These are phyloP conservation scores for Hypoxylon fragiforme DNA, from an alignment of 495 filamentous ascomycete genomes.

Conservation along the genomic window DNA sequence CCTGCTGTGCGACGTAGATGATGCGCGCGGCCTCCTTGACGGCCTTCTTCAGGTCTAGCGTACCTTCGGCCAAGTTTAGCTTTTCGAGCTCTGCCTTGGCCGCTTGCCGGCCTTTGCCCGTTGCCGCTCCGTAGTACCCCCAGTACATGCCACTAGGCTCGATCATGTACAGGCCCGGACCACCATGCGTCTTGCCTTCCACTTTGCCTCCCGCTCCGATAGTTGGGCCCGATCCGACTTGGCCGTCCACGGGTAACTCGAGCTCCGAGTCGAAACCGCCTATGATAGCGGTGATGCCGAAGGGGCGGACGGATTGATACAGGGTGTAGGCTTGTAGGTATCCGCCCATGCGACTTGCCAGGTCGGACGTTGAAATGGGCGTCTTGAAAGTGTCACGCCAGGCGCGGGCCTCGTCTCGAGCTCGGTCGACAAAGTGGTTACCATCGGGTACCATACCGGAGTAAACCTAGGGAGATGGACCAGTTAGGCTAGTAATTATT, in stretches of 20 bases:
- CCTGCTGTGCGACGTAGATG: slow-evolving; percentile 94
- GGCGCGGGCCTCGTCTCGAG: slow-evolving; percentile 84
- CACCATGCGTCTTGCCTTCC: slow-evolving; percentile 74
- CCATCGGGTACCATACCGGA: slow-evolving; percentile 93
- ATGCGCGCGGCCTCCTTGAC: slow-evolving; percentile 97
- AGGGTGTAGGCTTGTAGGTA: slow-evolving; percentile 98
- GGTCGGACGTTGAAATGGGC: slow-evolving; percentile 82
- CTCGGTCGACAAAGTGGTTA: slow-evolving; percentile 90
- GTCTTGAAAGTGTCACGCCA: slow-evolving; percentile 91
- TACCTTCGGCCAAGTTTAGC: slow-evolving; percentile 77
- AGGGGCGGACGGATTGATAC: slow-evolving; percentile 93
- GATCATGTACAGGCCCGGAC: slow-evolving; percentile 95
- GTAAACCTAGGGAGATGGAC: slow-evolving; percentile 66
- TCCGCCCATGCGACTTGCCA: slow-evolving; percentile 87
- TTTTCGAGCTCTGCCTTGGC: slow-evolving; percentile 98
- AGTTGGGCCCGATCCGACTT: slow-evolving; percentile 77
- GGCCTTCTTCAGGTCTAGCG: slow-evolving; percentile 77
- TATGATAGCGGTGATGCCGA: slow-evolving; percentile 92
- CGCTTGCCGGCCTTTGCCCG: slow-evolving; percentile 92
- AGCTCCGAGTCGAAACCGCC: slow-evolving; percentile 89
- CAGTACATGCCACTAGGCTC: slow-evolving; percentile 96
- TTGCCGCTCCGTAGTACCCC: slow-evolving; percentile 98
- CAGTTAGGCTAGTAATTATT: background rate
- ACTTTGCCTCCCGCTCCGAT: slow-evolving; percentile 80
- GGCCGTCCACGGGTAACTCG: slow-evolving; percentile 78